Evolutionary conservation across 306 rosid genomes (phyloP).

Genomic region (Myrica gale): DNA sequence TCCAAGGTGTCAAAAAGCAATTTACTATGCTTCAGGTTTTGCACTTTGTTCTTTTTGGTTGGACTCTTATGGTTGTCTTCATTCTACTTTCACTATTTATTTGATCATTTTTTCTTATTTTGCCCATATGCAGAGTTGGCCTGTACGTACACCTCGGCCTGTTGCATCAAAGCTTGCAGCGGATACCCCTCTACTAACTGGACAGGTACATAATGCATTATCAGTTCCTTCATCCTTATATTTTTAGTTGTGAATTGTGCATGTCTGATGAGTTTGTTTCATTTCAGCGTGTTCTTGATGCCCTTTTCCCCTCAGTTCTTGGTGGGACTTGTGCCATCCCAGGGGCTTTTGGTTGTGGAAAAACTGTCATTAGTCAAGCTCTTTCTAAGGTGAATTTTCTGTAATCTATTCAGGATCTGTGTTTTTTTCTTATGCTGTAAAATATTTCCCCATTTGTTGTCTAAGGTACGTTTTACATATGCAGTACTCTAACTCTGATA

Average conservation of each 20-base stretch:
- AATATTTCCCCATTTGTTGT: conserved; percentile 9
- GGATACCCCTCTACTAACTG: conserved; percentile 98
- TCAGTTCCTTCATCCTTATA: conserved; percentile 10
- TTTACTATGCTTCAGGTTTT: conserved; percentile 97
- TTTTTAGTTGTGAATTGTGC: conserved; percentile 12
- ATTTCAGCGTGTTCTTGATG: conserved; percentile 97
- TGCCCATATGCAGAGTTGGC: conserved; percentile 75
- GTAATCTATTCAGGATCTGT: conserved; percentile 3
- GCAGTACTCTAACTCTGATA: conserved; percentile 97
- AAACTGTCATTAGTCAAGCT: conserved; percentile 99
- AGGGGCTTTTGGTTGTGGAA: conserved; percentile 99
- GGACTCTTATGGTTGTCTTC: conserved; percentile 20
- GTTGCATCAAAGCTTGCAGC: conserved; percentile 98
- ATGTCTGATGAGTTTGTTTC: conserved; percentile 41
- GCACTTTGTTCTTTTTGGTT: conserved; percentile 23
- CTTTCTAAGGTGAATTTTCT: conserved; percentile 77
- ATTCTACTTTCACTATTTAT: conserved; percentile 5
- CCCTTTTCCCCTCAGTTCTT: conserved; percentile 98
- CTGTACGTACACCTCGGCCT: conserved; percentile 96
- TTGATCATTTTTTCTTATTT: conserved; percentile 20
- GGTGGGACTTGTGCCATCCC: conserved; percentile 99
- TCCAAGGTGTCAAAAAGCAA: conserved; percentile 90
- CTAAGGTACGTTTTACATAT: conserved; percentile 9
- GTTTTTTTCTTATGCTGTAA: not conserved
- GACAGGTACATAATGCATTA: conserved; percentile 61